These are phyloP conservation scores for Auriscalpium vulgare DNA, from an alignment of 768 basidiomycete species.

Conservation along the genomic window DNA sequence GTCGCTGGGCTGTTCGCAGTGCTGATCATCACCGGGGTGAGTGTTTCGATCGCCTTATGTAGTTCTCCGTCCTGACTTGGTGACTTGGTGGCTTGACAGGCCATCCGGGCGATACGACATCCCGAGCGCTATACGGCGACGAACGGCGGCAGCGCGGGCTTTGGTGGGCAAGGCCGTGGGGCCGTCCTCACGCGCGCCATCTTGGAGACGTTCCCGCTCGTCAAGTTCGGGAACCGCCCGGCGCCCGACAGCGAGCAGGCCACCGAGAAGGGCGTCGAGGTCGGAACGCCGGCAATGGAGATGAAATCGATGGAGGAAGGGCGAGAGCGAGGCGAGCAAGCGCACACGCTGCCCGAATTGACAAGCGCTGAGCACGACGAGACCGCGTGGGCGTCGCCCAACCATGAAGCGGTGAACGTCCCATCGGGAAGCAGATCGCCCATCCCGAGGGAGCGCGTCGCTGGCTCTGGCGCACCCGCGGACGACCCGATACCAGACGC, in stretches of 20 bases:
- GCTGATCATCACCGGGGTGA: constrained; percentile 78
- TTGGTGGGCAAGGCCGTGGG: constrained; percentile 9
- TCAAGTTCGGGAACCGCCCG: constrained; percentile 58
- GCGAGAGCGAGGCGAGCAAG: not conserved
- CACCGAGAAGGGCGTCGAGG: constrained; percentile 1
- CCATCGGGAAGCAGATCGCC: not conserved
- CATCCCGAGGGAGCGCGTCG: not conserved
- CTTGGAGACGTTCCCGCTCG: constrained; percentile 90
- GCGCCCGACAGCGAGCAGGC: constrained; percentile 18
- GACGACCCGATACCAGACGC: constrained; percentile 49
- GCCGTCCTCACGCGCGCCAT: constrained; percentile 72
- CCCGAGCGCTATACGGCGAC: constrained; percentile 76
- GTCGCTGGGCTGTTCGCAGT: constrained; percentile 79
- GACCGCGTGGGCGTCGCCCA: not conserved
- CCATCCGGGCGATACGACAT: constrained; percentile 74
- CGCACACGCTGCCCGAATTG: not conserved
- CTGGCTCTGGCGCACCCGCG: constrained; percentile 8
- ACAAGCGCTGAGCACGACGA: not conserved
- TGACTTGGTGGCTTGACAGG: constrained; percentile 31
- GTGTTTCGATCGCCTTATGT: constrained; percentile 20
- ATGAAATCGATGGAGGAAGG: not conserved
- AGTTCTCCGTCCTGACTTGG: not conserved
- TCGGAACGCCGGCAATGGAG: not conserved
- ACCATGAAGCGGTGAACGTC: not conserved
- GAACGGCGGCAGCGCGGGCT: constrained; percentile 57